phyloP scores from a whole-genome alignment of 352 stramenopile species.

The Globisporangium cystogenes region DNA sequence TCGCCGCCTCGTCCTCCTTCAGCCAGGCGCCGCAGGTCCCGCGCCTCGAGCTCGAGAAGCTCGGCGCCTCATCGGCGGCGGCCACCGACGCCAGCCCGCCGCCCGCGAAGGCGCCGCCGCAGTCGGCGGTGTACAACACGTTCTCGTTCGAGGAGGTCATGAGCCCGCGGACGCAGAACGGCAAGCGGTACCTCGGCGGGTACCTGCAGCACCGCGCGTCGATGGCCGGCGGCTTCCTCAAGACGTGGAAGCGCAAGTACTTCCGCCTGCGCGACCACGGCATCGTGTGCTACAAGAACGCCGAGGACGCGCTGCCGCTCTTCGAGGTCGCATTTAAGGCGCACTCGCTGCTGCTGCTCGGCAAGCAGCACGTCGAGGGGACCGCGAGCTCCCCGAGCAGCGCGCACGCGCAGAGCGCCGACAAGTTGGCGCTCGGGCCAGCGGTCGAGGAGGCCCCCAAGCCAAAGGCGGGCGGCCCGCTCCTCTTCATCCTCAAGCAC shows the following conservation, averaged over 20 bases:
- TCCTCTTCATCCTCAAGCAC: slow-evolving; percentile 42
- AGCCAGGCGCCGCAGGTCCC: neutral
- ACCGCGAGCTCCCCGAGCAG: neutral
- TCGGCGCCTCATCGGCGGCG: neutral
- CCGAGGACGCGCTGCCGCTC: slow-evolving; percentile 36
- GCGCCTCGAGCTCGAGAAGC: slow-evolving; percentile 4
- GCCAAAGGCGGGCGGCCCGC: slow-evolving; percentile 11
- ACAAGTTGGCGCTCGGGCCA: too few relatives aligned
- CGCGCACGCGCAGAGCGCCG: neutral
- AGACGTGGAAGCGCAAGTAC: slow-evolving; percentile 65
- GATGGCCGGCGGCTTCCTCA: slow-evolving; percentile 55
- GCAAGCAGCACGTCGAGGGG: slow-evolving; percentile 14
- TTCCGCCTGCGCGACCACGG: slow-evolving; percentile 65
- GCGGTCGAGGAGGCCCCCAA: slow-evolving; percentile 1
- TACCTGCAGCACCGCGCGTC: slow-evolving; percentile 53
- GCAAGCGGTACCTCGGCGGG: slow-evolving; percentile 45
- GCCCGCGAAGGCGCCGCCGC: neutral
- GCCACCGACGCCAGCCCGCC: too few relatives aligned
- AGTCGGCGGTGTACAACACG: slow-evolving; percentile 5
- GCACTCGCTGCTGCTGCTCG: slow-evolving; percentile 30
- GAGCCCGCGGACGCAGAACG: slow-evolving; percentile 49
- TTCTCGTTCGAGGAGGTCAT: slow-evolving; percentile 44
- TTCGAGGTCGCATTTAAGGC: slow-evolving; percentile 59
- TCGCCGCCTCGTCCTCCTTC: too few relatives aligned
- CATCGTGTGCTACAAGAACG: slow-evolving; percentile 53